A percentile compares a stretch with the other conserved stretches of the same genome.
Conservation (phyloP, 2,329 filamentous ascomycete species). For the Aspergillus sp. region DNA sequence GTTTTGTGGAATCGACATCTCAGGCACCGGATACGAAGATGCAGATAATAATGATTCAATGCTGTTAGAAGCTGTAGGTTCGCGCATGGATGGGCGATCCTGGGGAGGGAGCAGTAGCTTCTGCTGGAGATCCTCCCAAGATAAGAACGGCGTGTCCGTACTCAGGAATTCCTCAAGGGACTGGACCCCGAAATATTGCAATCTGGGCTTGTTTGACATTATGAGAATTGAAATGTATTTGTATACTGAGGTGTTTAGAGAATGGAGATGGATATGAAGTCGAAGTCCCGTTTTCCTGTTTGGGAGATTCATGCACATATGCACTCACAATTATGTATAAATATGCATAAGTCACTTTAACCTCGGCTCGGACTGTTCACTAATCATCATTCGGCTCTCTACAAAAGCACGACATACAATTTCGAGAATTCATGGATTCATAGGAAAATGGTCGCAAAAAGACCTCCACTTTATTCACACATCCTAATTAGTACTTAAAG, state of each 20-base stretch:
- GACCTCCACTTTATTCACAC: too few species aligned
- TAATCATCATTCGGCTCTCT: slow-evolving; percentile 3
- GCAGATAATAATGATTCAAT: background rate
- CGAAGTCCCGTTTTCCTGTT: background rate
- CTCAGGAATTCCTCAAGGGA: background rate
- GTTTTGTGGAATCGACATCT: background rate
- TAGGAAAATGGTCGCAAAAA: too few species aligned
- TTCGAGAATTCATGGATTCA: too few species aligned
- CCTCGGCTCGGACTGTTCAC: slow-evolving; percentile 9
- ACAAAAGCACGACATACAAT: too few species aligned
- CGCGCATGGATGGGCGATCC: background rate
- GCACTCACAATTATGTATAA: background rate
- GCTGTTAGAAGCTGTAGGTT: background rate
- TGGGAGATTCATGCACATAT: background rate
- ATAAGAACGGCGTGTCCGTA: background rate
- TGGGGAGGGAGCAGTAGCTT: background rate
- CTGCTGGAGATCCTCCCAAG: background rate
- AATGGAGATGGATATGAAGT: too few species aligned
- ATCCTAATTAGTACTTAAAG: background rate
- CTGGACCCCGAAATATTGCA: too few species aligned
- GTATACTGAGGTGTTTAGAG: too few species aligned
- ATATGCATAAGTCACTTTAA: background rate
- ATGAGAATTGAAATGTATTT: too few species aligned
- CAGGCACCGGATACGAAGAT: background rate
- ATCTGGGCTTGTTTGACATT: too few species aligned